Evolutionary conservation across 176 grass and related monocot species (phyloP).

Genomic region (Phyllostachys edulis): DNA sequence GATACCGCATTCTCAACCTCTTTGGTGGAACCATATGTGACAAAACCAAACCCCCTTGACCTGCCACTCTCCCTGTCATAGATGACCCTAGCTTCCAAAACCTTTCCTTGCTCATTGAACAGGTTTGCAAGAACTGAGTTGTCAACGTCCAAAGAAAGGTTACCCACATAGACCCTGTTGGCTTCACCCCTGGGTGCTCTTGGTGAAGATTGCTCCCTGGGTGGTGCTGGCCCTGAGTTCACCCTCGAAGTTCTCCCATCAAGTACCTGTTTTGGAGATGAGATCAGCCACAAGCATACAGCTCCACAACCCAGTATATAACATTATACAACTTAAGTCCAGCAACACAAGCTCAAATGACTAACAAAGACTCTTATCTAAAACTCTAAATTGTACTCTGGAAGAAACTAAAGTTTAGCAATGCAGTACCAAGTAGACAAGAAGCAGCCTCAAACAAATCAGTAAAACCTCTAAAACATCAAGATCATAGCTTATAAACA

Average conservation of each 20-base stretch:
- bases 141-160: conserved; percentile 81
- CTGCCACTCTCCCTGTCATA: conserved; percentile 82
- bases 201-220: conserved; percentile 47
- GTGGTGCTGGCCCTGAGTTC: conserved; percentile 66
- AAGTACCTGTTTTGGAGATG: conserved; percentile 45
- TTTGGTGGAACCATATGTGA: conserved; percentile 53
- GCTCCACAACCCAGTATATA: background rate
- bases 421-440: background rate
- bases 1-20: conserved; percentile 74
- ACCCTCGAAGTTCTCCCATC: conserved; percentile 75
- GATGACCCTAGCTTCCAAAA: conserved; percentile 68
- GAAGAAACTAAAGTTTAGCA: background rate
- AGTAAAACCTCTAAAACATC: background rate
- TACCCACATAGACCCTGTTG: conserved; percentile 75
- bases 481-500: background rate
- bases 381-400: background rate
- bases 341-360: background rate
- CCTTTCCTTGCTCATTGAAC: conserved; percentile 71
- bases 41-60: conserved; percentile 86
- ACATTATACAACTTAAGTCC: background rate
- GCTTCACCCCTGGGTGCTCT: conserved; percentile 45
- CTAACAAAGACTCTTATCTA: background rate
- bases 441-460: background rate
- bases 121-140: conserved; percentile 64
- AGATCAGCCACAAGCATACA: conserved; percentile 7